phyloP scores from a whole-genome alignment of 352 stramenopile species.

The Phytophthora hybrid region DNA sequence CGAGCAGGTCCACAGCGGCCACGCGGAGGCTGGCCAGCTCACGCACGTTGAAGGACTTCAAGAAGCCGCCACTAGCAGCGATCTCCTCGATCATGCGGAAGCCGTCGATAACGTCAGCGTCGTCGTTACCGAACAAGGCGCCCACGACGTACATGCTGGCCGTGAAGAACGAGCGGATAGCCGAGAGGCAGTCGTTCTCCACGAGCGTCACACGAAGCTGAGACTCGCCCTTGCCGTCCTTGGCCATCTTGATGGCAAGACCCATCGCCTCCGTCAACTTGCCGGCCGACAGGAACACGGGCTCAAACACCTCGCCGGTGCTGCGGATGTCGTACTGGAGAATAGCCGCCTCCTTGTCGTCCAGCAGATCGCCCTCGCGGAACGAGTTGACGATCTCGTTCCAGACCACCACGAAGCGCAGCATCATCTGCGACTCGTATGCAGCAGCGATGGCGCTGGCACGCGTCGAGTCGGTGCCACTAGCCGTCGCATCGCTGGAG shows the following conservation, averaged over 20 bases:
- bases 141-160: slow-evolving; percentile 80
- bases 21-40: slow-evolving; percentile 70
- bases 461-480: slow-evolving; percentile 52
- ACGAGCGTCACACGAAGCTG: slow-evolving; percentile 81
- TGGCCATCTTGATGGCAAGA: slow-evolving; percentile 71
- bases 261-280: slow-evolving; percentile 84
- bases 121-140: slow-evolving; percentile 78
- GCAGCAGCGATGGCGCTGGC: slow-evolving; percentile 57
- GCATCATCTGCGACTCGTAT: slow-evolving; percentile 85
- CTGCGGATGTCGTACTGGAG: slow-evolving; percentile 88
- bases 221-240: slow-evolving; percentile 84
- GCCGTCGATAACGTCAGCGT: slow-evolving; percentile 81
- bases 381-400: slow-evolving; percentile 89
- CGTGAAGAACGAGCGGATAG: slow-evolving; percentile 86
- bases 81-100: slow-evolving; percentile 86
- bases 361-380: slow-evolving; percentile 72
- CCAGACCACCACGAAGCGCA: slow-evolving; percentile 84
- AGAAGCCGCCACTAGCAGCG: slow-evolving; percentile 66
- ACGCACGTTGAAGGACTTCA: slow-evolving; percentile 81
- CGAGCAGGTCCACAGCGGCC: slow-evolving; percentile 75
- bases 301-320: slow-evolving; percentile 88
- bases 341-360: slow-evolving; percentile 83
- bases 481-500: slow-evolving; percentile 60
- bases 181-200: slow-evolving; percentile 83
- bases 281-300: slow-evolving; percentile 85